Percentiles rank a stretch among this genome's conserved stretches.
Evolutionary conservation across 2,329 filamentous ascomycete species (phyloP).

Genomic region (Zalaria obscura): DNA sequence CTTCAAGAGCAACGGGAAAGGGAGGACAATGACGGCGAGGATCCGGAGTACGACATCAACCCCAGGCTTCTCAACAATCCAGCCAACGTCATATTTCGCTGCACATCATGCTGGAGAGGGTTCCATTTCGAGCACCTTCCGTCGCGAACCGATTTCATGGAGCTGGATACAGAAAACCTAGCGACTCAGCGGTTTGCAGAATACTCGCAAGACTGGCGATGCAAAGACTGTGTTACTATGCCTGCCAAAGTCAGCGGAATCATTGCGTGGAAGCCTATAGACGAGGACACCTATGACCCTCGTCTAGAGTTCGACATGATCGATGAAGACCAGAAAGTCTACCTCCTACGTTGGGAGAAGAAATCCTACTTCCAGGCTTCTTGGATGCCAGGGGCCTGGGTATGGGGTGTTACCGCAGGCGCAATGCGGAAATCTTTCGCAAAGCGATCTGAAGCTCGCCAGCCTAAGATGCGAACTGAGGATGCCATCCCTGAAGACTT

Average conservation of each 20-base stretch:
- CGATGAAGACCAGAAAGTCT: slow-evolving; percentile 73
- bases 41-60: slow-evolving; percentile 57
- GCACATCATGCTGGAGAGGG: slow-evolving; percentile 56
- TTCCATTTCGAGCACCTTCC: slow-evolving; percentile 81
- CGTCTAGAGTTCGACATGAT: slow-evolving; percentile 41
- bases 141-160: slow-evolving; percentile 28
- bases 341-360: slow-evolving; percentile 76
- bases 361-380: slow-evolving; percentile 67
- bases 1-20: slow-evolving; percentile 75
- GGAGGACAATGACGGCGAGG: slow-evolving; percentile 61
- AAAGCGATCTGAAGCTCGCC: slow-evolving; percentile 48
- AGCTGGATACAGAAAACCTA: slow-evolving; percentile 31
- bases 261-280: slow-evolving; percentile 72
- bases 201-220: slow-evolving; percentile 64
- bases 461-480: slow-evolving; percentile 55
- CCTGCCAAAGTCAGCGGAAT: slow-evolving; percentile 59
- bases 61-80: slow-evolving; percentile 56
- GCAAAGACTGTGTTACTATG: slow-evolving; percentile 57
- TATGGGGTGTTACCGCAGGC: slow-evolving; percentile 53
- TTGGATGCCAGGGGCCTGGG: slow-evolving; percentile 86
- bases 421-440: slow-evolving; percentile 62
- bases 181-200: slow-evolving; percentile 53
- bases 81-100: slow-evolving; percentile 70
- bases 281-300: slow-evolving; percentile 40
- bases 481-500: slow-evolving; percentile 83